Conservation (phyloP, 1,284 basidiomycete species). For the Ustilago nuda region DNA sequence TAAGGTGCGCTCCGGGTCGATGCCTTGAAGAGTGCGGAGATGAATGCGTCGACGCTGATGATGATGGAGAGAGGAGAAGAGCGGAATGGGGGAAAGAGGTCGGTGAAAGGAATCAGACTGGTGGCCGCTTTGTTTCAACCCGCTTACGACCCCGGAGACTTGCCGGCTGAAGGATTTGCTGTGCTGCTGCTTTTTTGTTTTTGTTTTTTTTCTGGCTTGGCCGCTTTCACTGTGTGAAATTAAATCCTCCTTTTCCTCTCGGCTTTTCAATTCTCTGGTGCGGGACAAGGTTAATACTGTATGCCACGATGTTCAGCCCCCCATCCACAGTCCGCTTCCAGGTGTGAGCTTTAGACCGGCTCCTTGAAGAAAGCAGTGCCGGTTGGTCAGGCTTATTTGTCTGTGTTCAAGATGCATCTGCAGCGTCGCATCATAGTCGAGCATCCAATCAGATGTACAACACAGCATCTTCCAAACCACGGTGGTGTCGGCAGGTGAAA, state of each 20-base stretch:
- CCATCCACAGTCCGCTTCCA: background rate
- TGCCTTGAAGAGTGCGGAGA: background rate
- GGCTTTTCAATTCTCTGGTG: background rate
- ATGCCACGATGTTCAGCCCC: background rate
- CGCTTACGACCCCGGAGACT: slow-evolving; percentile 9
- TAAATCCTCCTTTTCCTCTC: background rate
- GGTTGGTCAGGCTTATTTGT: slow-evolving; percentile 1
- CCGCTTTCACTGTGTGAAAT: background rate
- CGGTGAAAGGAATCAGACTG: background rate
- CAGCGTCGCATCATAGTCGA: slow-evolving; percentile 19
- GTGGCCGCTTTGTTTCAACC: background rate
- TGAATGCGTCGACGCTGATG: slow-evolving; percentile 6
- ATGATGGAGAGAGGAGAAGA: slow-evolving; percentile 4
- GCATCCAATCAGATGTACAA: slow-evolving; percentile 21
- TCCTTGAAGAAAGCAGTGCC: background rate
- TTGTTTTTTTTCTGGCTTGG: slow-evolving; percentile 10
- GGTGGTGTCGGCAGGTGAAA: slow-evolving; percentile 24
- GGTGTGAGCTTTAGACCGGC: slow-evolving; percentile 2
- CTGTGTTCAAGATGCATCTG: background rate
- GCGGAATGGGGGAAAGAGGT: background rate
- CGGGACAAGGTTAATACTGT: background rate
- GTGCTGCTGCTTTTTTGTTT: background rate
- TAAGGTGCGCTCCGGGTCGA: background rate
- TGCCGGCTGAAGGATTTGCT: background rate
- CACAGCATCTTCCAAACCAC: background rate